A percentile compares a stretch with the other conserved stretches of the same genome.
Evolutionary conservation across 805 yeast genomes (phyloP).

Genomic region (Ogataea pignaliae): DNA sequence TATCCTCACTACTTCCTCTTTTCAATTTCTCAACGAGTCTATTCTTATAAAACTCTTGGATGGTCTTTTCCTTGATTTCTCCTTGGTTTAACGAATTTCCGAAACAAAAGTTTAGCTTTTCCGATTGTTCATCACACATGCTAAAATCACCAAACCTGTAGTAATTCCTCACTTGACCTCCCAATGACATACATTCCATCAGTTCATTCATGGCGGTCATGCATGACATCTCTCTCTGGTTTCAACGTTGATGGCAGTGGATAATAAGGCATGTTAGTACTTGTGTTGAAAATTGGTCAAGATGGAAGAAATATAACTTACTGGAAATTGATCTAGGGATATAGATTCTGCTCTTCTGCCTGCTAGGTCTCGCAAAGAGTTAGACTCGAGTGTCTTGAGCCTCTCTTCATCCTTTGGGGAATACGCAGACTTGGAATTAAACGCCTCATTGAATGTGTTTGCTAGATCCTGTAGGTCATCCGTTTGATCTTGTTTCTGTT

Average conservation of each 20-base stretch:
- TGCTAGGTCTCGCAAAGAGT: slow-evolving; percentile 25
- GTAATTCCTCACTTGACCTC: slow-evolving; percentile 82
- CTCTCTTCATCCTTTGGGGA: slow-evolving; percentile 4
- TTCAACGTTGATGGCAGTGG: not conserved
- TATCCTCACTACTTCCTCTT: slow-evolving; percentile 75
- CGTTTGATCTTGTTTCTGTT: too few relatives aligned
- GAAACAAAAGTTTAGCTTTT: slow-evolving; percentile 78
- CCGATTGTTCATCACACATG: slow-evolving; percentile 63
- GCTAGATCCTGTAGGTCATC: slow-evolving; percentile 14
- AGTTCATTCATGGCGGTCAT: slow-evolving; percentile 84
- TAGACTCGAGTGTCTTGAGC: not conserved
- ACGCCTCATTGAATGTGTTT: slow-evolving; percentile 15
- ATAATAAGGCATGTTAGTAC: not conserved
- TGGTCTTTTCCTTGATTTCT: slow-evolving; percentile 41
- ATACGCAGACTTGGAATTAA: slow-evolving; percentile 20
- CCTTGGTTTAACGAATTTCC: slow-evolving; percentile 52
- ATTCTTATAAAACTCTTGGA: slow-evolving; percentile 69
- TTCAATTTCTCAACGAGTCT: slow-evolving; percentile 56
- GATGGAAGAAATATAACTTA: too few relatives aligned
- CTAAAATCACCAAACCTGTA: slow-evolving; percentile 80
- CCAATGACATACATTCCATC: slow-evolving; percentile 80
- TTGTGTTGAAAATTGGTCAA: too few relatives aligned
- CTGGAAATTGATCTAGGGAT: slow-evolving; percentile 27
- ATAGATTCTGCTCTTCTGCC: slow-evolving; percentile 24
- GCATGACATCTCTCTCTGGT: slow-evolving; percentile 50